Percentiles rank a stretch among this genome's conserved stretches.
These are phyloP conservation scores for Linnemannia hyalina DNA, from an alignment of 192 early-diverging fungal species.

Conservation along the genomic window DNA sequence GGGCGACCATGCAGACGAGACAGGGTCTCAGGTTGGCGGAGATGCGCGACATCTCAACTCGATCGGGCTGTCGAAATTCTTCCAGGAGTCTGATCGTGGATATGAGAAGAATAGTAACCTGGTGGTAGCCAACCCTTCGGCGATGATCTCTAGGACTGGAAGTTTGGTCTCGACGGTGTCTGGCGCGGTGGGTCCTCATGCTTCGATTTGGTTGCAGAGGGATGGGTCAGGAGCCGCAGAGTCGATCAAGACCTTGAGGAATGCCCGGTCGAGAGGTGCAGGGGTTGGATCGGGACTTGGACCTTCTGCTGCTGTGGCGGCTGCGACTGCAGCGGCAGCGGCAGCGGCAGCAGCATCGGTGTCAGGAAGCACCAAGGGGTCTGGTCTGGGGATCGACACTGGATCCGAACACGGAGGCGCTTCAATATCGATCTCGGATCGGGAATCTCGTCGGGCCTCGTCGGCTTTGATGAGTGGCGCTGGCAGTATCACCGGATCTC, in stretches of 20 bases:
- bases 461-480: conserved; percentile 4
- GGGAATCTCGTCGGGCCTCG: conserved; percentile 11
- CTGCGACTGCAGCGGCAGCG: conserved; percentile 4
- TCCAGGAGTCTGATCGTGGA: conserved; percentile 43
- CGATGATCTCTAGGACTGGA: conserved; percentile 48
- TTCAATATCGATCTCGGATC: conserved; percentile 7
- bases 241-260: conserved; percentile 13
- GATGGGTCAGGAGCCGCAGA: conserved; percentile 31
- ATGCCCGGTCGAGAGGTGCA: conserved; percentile 17
- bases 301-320: background rate
- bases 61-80: conserved; percentile 30
- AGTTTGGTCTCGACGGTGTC: conserved; percentile 45
- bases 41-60: conserved; percentile 46
- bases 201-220: conserved; percentile 10
- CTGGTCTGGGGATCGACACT: background rate
- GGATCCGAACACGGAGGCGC: conserved; percentile 14
- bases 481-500: conserved; percentile 7
- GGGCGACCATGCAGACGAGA: conserved; percentile 20
- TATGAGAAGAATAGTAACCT: conserved; percentile 43
- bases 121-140: conserved; percentile 52
- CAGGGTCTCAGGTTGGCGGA: conserved; percentile 39
- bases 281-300: conserved; percentile 20
- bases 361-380: conserved; percentile 2
- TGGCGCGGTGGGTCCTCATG: conserved; percentile 7
- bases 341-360: background rate